These are phyloP conservation scores for Ceriops tagal DNA, from an alignment of 345 rosid genomes.

Conservation along the genomic window DNA sequence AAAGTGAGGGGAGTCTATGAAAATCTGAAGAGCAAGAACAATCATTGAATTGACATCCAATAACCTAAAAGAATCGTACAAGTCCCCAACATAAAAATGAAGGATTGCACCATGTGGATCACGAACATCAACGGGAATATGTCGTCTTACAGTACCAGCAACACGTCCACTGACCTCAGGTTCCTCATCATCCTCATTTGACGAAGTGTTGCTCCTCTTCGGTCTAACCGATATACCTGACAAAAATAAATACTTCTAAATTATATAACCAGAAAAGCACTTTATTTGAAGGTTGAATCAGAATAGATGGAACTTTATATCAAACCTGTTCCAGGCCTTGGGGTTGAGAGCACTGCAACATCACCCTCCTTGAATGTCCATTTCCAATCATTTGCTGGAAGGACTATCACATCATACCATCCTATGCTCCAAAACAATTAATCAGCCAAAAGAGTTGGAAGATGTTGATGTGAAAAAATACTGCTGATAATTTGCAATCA, in stretches of 20 bases:
- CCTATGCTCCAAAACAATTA: slow-evolving; percentile 44
- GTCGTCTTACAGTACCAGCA: slow-evolving; percentile 93
- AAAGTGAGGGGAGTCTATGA: not conserved
- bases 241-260: not conserved
- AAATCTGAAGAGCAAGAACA: not conserved
- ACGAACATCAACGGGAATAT: slow-evolving; percentile 82
- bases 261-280: not conserved
- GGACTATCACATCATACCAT: slow-evolving; percentile 90
- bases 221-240: slow-evolving; percentile 46
- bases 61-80: slow-evolving; percentile 64
- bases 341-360: slow-evolving; percentile 85
- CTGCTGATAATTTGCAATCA: not conserved
- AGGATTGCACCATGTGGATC: slow-evolving; percentile 97
- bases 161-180: slow-evolving; percentile 70
- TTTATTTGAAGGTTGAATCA: not conserved
- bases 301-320: not conserved
- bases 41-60: slow-evolving; percentile 6
- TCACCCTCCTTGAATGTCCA: slow-evolving; percentile 99
- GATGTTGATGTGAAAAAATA: not conserved
- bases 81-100: slow-evolving; percentile 92
- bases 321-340: slow-evolving; percentile 77
- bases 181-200: slow-evolving; percentile 59
- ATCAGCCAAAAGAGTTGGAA: slow-evolving; percentile 21
- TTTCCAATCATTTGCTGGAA: slow-evolving; percentile 70
- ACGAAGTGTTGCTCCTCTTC: slow-evolving; percentile 42